phyloP scores from a whole-genome alignment of 257 asterid genomes.

The Primulina huaijiensis region DNA sequence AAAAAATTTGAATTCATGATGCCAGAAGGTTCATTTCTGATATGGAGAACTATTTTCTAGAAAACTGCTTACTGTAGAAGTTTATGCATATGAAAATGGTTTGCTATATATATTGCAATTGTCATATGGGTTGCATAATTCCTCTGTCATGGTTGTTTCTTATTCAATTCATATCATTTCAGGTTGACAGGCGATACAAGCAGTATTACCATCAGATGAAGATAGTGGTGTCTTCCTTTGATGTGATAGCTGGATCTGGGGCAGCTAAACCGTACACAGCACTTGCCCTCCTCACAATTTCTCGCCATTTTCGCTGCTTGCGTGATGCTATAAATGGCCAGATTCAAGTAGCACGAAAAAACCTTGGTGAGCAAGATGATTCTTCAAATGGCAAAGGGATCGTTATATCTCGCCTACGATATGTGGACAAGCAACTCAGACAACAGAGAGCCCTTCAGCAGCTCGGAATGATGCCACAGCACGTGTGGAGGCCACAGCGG shows the following conservation, averaged over 20 bases:
- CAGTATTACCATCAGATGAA: slow-evolving; percentile 53
- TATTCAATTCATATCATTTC: slow-evolving; percentile 9
- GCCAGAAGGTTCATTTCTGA: neutral
- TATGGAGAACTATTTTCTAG: neutral
- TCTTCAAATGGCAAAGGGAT: slow-evolving; percentile 28
- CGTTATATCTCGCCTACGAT: slow-evolving; percentile 41
- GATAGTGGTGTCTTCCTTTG: slow-evolving; percentile 48
- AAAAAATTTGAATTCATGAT: neutral
- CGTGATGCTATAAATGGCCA: slow-evolving; percentile 41
- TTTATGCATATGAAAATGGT: too few species aligned
- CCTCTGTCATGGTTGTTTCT: neutral
- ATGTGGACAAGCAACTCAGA: slow-evolving; percentile 42
- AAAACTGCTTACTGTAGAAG: too few species aligned
- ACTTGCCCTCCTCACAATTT: slow-evolving; percentile 47
- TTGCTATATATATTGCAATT: neutral
- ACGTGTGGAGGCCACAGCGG: slow-evolving; percentile 57
- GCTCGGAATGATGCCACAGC: slow-evolving; percentile 46
- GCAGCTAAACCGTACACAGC: slow-evolving; percentile 48
- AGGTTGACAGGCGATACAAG: slow-evolving; percentile 46
- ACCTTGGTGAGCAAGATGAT: slow-evolving; percentile 44
- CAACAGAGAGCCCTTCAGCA: slow-evolving; percentile 49
- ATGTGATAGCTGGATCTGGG: slow-evolving; percentile 39
- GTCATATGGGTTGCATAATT: neutral
- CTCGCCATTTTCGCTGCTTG: slow-evolving; percentile 46
- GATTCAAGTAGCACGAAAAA: slow-evolving; percentile 34